phyloP scores from a whole-genome alignment of 179 eudicot genomes.

The Drosera spatulata region DNA sequence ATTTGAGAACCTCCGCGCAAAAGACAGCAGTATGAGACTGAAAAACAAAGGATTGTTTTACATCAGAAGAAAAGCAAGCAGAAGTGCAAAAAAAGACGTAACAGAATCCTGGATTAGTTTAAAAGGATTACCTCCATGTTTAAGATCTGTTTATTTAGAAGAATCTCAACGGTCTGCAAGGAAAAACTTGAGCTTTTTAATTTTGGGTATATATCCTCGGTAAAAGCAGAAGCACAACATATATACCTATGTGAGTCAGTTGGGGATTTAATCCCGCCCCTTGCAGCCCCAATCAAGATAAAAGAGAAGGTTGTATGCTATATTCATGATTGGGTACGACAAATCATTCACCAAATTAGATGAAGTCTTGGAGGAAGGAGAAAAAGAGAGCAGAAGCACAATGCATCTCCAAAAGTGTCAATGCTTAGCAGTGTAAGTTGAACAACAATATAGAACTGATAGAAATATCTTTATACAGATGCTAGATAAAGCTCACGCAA shows the following conservation, averaged over 20 bases:
- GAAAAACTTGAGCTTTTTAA: background rate
- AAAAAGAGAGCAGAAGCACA: too few species aligned
- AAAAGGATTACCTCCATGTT: conserved; percentile 59
- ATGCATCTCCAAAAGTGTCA: too few species aligned
- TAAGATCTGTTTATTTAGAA: conserved; percentile 64
- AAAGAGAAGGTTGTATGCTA: too few species aligned
- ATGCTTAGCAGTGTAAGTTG: too few species aligned
- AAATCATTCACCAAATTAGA: too few species aligned
- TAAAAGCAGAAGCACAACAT: background rate
- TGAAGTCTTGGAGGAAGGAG: too few species aligned
- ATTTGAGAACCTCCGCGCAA: conserved; percentile 63
- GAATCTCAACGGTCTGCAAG: conserved; percentile 94
- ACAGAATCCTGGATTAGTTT: too few species aligned
- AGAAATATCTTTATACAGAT: background rate
- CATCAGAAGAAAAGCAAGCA: conserved; percentile 7
- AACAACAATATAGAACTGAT: background rate
- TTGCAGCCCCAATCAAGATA: too few species aligned
- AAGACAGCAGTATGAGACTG: conserved; percentile 68
- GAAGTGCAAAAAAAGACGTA: background rate
- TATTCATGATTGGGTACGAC: too few species aligned
- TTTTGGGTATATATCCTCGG: background rate
- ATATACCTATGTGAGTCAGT: background rate
- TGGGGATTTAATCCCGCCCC: background rate
- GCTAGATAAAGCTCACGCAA: background rate
- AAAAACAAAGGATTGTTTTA: conserved; percentile 6